phyloP scores from a whole-genome alignment of 208 protist genomes.

The Leishmania arabica region DNA sequence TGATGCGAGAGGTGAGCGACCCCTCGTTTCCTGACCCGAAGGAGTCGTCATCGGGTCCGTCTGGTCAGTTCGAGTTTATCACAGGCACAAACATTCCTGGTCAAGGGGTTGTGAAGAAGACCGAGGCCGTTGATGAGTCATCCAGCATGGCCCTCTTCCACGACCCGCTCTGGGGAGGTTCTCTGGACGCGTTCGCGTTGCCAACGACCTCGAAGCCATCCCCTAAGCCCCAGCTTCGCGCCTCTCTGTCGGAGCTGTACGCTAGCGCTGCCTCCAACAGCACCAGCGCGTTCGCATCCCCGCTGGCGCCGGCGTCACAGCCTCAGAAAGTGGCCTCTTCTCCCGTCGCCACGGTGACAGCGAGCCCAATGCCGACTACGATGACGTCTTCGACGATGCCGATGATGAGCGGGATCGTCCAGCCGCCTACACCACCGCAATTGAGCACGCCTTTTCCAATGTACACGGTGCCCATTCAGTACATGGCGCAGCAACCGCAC shows the following conservation, averaged over 20 bases:
- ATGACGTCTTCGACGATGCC: slow-evolving; percentile 1
- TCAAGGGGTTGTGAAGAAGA: slow-evolving; percentile 31
- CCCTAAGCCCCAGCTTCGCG: slow-evolving; percentile 12
- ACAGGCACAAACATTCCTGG: slow-evolving; percentile 74
- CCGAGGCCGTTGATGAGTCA: slow-evolving; percentile 8
- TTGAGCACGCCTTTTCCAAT: slow-evolving; percentile 17
- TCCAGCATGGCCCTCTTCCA: slow-evolving; percentile 72
- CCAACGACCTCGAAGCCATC: slow-evolving; percentile 13
- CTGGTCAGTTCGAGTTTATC: slow-evolving; percentile 66
- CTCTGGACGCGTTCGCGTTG: slow-evolving; percentile 21
- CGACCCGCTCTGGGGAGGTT: slow-evolving; percentile 72
- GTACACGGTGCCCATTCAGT: slow-evolving; percentile 36
- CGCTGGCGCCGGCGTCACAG: neutral
- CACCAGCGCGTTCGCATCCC: neutral
- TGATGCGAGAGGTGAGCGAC: slow-evolving; percentile 11
- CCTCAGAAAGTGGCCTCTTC: neutral
- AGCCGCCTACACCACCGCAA: neutral
- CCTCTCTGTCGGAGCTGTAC: slow-evolving; percentile 26
- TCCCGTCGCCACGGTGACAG: slow-evolving; percentile 3
- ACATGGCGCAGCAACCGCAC: slow-evolving; percentile 30
- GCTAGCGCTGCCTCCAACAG: slow-evolving; percentile 8
- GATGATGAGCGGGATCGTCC: slow-evolving; percentile 17
- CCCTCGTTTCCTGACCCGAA: slow-evolving; percentile 23
- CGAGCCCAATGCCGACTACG: slow-evolving; percentile 14
- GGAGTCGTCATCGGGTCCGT: slow-evolving; percentile 16